phyloP scores from a whole-genome alignment of 495 filamentous ascomycete species.

The Annulohypoxylon moriforme region DNA sequence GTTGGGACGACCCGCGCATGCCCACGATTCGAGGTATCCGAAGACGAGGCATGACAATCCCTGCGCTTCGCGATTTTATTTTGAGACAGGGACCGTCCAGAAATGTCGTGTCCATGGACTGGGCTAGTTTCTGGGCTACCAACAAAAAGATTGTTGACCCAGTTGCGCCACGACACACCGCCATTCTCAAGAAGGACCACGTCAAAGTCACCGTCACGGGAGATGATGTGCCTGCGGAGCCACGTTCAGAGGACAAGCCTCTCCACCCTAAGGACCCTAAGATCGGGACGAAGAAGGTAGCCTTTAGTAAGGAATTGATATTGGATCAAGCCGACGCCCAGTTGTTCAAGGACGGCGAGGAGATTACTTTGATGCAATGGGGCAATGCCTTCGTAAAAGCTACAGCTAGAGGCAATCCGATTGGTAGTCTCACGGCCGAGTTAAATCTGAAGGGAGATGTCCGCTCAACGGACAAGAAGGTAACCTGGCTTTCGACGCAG shows the following conservation, averaged over 20 bases:
- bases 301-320: constrained; percentile 74
- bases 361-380: constrained; percentile 96
- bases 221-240: constrained; percentile 66
- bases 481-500: constrained; percentile 86
- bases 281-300: constrained; percentile 85
- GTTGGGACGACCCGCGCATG: constrained; percentile 96
- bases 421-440: constrained; percentile 78
- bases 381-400: constrained; percentile 86
- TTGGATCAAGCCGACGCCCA: constrained; percentile 89
- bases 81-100: constrained; percentile 90
- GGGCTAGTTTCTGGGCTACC: constrained; percentile 90
- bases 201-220: constrained; percentile 78
- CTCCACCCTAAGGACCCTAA: constrained; percentile 88
- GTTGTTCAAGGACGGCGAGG: constrained; percentile 83
- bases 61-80: constrained; percentile 90
- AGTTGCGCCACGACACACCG: constrained; percentile 84
- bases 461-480: constrained; percentile 94
- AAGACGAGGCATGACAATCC: constrained; percentile 89
- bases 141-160: constrained; percentile 98
- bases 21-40: constrained; percentile 91
- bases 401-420: constrained; percentile 63
- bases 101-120: constrained; percentile 91
- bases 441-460: constrained; percentile 89
- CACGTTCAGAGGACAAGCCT: constrained; percentile 78
- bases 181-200: constrained; percentile 72